Base-by-base conservation (phyloP, 1,139 yeast species). In the Lodderomyces metapsilosis region DNA sequence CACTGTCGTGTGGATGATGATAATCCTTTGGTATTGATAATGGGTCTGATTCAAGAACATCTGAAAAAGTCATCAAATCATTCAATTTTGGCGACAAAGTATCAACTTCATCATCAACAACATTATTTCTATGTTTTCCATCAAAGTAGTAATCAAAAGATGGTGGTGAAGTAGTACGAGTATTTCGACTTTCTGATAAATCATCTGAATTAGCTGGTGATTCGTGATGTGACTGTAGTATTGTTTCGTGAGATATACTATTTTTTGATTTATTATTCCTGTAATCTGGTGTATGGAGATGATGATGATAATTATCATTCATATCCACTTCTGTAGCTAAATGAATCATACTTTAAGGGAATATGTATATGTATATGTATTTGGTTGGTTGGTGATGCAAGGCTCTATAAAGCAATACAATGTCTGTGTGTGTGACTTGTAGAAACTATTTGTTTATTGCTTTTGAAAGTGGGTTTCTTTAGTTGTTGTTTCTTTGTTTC, bases 81-180 rank as follows among this genome's bases (percentile, higher is more conserved):
- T 28, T 28, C 32, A 28, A 28, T 28, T 28, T 28, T 13, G 32
- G 32, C 9, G 32, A 28, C 32, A 28, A 28, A 18, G 13, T 7
- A 16, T 18, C 15, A 7, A 5, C 17, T n/a, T 3, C 11, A 3
- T 13, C 32, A 15, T 28, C 32, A n/a, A n/a, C n/a, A n/a, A n/a
- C n/a, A n/a, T n/a, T n/a, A 28, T 28, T 18, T 28, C n/a, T 28
- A 15, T 28, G 32, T 15, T 28, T 28, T 7, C 12, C 15, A 9
- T 28, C 32, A 28, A 28, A 28, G 32, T 28, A 28, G 32, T 28
- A 28, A 15, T 28, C 32, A 28, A 28, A 28, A n/a, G 32, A 28
- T 4, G 32, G 32, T 15, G 32, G 32, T 15, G 32, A 28, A 15
- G 32, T 28, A 9, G 32, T 15, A 15, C 12, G 32, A 5, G 32